Evolutionary conservation across 441 rosid species (phyloP).

Genomic region (Mallotus japonicus): DNA sequence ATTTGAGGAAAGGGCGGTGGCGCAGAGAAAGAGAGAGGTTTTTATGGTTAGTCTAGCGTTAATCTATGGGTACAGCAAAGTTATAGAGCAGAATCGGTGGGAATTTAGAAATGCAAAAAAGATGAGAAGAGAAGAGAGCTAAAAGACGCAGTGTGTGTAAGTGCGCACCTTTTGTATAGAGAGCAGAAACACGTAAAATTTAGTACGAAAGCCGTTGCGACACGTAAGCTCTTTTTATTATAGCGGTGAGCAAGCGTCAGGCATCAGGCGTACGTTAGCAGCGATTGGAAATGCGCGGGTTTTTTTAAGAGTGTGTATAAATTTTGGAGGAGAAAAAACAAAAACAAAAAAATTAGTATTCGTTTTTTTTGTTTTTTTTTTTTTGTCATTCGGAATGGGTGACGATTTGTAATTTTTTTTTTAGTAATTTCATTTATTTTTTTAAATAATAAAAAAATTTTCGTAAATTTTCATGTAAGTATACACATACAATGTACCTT

Average conservation of each 20-base stretch:
- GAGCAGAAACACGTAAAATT: slow-evolving; percentile 24
- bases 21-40: no score
- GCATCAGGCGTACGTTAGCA: slow-evolving; percentile 20
- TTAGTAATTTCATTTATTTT: no score
- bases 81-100: slow-evolving; percentile 19
- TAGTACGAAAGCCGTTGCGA: slow-evolving; percentile 15
- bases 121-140: background rate
- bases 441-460: no score
- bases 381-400: no score
- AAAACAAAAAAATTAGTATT: background rate
- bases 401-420: no score
- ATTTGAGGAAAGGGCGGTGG: background rate
- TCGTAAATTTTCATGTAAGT: no score
- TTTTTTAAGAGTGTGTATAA: background rate
- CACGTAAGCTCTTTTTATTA: slow-evolving; percentile 21
- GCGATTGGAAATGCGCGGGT: background rate
- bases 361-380: no score
- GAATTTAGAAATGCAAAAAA: slow-evolving; percentile 16
- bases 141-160: slow-evolving; percentile 20
- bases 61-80: no score
- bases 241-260: slow-evolving; percentile 2
- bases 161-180: slow-evolving; percentile 26
- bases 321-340: background rate
- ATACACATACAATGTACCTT: no score
- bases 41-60: background rate